phyloP scores from a whole-genome alignment of 257 asterid genomes.

The Pogostemon cablin region DNA sequence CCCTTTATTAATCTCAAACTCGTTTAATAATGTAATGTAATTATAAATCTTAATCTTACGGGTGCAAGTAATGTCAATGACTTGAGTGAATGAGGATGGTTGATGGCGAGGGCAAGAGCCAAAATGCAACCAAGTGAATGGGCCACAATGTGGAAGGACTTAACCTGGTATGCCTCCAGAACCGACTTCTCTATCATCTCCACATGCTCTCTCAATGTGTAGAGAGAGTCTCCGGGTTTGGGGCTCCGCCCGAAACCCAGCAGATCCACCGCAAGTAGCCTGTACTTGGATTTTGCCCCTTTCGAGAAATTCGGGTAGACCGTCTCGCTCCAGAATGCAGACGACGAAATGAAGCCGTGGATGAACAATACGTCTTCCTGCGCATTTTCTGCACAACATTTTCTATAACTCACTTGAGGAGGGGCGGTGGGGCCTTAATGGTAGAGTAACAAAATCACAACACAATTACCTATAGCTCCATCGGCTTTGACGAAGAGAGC shows the following conservation, averaged over 20 bases:
- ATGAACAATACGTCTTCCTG: constrained; percentile 86
- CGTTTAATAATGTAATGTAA: not conserved
- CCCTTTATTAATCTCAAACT: not conserved
- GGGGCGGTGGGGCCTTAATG: too few species aligned
- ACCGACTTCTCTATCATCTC: constrained; percentile 92
- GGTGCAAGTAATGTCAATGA: constrained; percentile 90
- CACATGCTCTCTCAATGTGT: constrained; percentile 80
- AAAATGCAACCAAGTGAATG: constrained; percentile 94
- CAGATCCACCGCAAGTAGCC: constrained; percentile 86
- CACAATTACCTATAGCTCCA: constrained; percentile 64
- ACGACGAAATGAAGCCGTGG: constrained; percentile 92
- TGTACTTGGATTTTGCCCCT: constrained; percentile 64
- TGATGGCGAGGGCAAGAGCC: constrained; percentile 89
- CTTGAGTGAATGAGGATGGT: constrained; percentile 61
- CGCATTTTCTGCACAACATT: constrained; percentile 44
- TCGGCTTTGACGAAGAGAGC: constrained; percentile 67
- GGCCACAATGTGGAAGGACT: constrained; percentile 89
- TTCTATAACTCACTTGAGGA: too few species aligned
- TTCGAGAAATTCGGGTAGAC: constrained; percentile 78
- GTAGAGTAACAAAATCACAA: too few species aligned
- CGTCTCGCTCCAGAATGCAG: constrained; percentile 94
- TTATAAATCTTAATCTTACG: constrained; percentile 35
- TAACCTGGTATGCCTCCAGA: constrained; percentile 65
- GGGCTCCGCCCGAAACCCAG: constrained; percentile 96
- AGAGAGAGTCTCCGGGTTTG: constrained; percentile 78